phyloP scores from a whole-genome alignment of 139 green algal species.

The Volvox africanus region DNA sequence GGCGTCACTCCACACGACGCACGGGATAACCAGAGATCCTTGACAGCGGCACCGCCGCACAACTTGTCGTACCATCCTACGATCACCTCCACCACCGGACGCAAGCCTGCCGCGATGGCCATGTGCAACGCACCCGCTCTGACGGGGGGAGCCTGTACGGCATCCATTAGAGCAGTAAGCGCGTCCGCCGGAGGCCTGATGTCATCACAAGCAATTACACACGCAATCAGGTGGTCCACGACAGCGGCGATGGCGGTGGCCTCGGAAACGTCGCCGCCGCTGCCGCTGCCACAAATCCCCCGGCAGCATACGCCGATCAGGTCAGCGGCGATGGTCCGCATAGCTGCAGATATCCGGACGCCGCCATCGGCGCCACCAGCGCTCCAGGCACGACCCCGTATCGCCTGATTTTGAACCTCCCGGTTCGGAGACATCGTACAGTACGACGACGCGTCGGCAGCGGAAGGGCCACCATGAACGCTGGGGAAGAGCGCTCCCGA shows the following conservation, averaged over 20 bases:
- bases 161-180: not conserved
- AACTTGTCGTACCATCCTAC: not conserved
- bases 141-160: not conserved
- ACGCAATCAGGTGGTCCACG: not conserved
- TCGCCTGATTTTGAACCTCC: not conserved
- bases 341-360: not conserved
- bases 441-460: not conserved
- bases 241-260: not conserved
- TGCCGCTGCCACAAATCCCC: not conserved
- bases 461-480: not conserved
- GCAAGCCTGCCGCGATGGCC: not conserved
- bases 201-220: not conserved
- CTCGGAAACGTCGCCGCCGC: not conserved
- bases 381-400: not conserved
- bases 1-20: slow-evolving; percentile 12
- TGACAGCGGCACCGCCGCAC: not conserved
- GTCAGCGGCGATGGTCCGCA: slow-evolving; percentile 8
- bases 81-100: not conserved
- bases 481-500: too few relatives aligned
- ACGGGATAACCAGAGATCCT: not conserved
- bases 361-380: not conserved
- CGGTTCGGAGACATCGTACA: not conserved
- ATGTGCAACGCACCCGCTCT: slow-evolving; percentile 12
- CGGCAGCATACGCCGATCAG: slow-evolving; percentile 3
- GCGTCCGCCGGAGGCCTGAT: not conserved